A percentile compares a stretch with the other conserved stretches of the same genome.
phyloP scores from a whole-genome alignment of 345 rosid genomes.

The Pseudoturritis turrita region DNA sequence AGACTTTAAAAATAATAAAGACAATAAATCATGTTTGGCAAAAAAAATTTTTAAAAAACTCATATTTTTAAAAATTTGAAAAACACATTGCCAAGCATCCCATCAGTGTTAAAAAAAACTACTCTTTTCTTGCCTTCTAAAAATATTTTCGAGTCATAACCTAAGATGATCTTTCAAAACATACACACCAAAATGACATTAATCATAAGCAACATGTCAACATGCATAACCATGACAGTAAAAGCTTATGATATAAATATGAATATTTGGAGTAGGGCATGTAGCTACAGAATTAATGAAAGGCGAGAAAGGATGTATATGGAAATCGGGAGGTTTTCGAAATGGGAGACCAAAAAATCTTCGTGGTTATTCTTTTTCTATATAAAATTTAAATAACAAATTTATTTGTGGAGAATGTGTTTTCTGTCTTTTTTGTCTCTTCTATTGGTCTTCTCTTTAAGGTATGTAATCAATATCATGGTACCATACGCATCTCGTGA shows the following conservation, averaged over 20 bases:
- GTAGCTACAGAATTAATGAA: slow-evolving; percentile 13
- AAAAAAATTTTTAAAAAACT: too few relatives aligned
- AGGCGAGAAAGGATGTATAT: neutral
- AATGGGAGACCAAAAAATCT: slow-evolving; percentile 32
- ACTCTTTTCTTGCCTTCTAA: too few relatives aligned
- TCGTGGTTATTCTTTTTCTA: slow-evolving; percentile 11
- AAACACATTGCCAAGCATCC: too few relatives aligned
- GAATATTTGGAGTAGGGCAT: slow-evolving; percentile 3
- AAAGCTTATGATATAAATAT: neutral
- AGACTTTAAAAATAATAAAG: too few relatives aligned
- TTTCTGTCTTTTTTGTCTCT: slow-evolving; percentile 31
- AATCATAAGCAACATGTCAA: neutral
- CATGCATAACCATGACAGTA: neutral
- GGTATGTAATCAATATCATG: slow-evolving; percentile 25
- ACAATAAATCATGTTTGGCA: too few relatives aligned
- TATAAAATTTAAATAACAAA: neutral
- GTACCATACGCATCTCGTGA: slow-evolving; percentile 38
- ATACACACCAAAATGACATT: neutral
- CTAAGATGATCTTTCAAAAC: neutral
- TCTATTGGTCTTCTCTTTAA: slow-evolving; percentile 28
- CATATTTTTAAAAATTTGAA: too few relatives aligned
- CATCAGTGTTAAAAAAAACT: too few relatives aligned
- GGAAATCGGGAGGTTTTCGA: slow-evolving; percentile 19
- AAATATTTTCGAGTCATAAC: too few relatives aligned
- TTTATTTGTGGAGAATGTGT: slow-evolving; percentile 22